Base-by-base conservation (phyloP, 129 eudicot genomes). In the Silybum marianum region DNA sequence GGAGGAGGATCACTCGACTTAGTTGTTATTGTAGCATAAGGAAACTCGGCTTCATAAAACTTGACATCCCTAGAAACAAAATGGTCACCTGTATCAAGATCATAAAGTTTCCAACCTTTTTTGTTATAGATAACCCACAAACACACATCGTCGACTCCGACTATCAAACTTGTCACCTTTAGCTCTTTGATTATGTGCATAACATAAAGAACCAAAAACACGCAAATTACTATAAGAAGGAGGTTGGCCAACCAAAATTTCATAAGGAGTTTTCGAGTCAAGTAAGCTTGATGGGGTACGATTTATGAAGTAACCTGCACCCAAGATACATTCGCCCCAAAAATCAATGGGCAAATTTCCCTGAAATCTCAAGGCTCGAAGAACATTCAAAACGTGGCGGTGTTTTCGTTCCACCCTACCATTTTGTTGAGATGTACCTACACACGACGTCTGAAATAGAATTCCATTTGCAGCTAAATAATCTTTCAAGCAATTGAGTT, bases 391-490 rank as follows among this genome's bases (percentile, higher is more conserved):
- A 58, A 58, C 18, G 9, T 18, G 66, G 18, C 21, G 23, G 66
- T 58, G 66, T 58, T 58, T 58, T 9, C 66, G 21, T n/a, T 58
- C 66, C 23, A 58, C 66, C 21, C 66, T 4, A 3, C 66, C 22
- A 8, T 58, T 58, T n/a, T 58, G 69, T 75, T 76, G 70, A 0
- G 26, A 24, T 10, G 80, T 48, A 7, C 80, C 80, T 22, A 54
- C 70, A 26, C 80, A 76, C 0, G 80, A 76, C 8, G 80, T 76
- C 26, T 76, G 80, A 76, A 76, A 76, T 7, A 76, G 4, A 34
- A 76, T 58, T 48, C 25, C 70, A 28, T 46, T 7, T 7, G 30
- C 9, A 1, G 18, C 3, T 28, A 76, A 76, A 54, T 24, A 54
- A 23, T 48, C 9, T 16, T 16, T 19, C 69, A 76, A 14, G 48